Evolutionary conservation across 306 rosid species (phyloP), one percentile per base, ranked within the genome.

Genomic region (Vicia sativa): DNA sequence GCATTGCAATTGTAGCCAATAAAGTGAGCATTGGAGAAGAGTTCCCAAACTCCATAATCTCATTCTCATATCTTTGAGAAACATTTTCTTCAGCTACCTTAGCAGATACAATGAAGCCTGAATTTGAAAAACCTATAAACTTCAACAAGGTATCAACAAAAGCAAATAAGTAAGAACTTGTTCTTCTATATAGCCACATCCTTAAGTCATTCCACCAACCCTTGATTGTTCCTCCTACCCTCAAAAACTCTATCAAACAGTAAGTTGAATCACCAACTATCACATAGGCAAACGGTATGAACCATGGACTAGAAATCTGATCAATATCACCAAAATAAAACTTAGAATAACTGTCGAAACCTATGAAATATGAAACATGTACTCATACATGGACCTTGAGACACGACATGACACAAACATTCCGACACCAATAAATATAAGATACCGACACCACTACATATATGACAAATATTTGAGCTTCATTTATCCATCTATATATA

Each of bases 201-300:
- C 91, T 57, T 2, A 78, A 77, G 7, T 84, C 85, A 74, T 90
- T 87, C 95, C 91, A 90, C 95, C 89, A 90, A 1, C 91, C 95
- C n/a, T 78, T 26, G 14, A 77, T 2, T 28, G 95, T 90, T 52
- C 96, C 96, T 48, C 79, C 86, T 15, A 21, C 67, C 77, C 77
- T 72, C 63, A 85, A 15, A 68, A 83, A 83, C 75, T 87, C 96
- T 6, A 68, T 72, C 38, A 87, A 60, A 61, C 91, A 55, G n/a
- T 60, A 78, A 1, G 67, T 50, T 68, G 69, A 68, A 48, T 64
- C 78, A 0, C 78, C 84, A 67, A 80, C 12, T 9, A 77, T 67
- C 68, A 85, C 90, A 73, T 80, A 90, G 6, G 80, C 80, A 58
- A 81, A 90, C 2, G 95, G 87, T 66, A 85, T 65, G 42, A 85